These are phyloP conservation scores for Penicillium sp. DNA, from an alignment of 2,329 filamentous ascomycete species.

Conservation along the genomic window DNA sequence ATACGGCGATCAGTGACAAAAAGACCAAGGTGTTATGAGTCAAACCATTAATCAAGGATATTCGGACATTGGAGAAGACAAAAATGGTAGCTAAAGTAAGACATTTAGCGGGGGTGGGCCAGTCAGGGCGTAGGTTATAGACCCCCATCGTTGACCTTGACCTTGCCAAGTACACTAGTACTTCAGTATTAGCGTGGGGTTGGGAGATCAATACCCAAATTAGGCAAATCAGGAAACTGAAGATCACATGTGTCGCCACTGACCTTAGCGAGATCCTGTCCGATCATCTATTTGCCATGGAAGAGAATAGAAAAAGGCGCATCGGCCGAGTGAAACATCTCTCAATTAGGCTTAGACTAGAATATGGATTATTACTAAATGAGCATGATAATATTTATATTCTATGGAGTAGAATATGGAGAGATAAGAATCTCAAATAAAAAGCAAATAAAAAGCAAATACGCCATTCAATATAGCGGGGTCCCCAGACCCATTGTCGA, in stretches of 20 bases:
- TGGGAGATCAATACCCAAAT: neutral
- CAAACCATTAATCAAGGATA: neutral
- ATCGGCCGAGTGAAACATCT: neutral
- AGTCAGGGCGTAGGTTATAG: neutral
- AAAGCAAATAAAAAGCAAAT: slow-evolving; percentile 1
- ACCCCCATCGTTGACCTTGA: neutral
- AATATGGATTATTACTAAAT: no score
- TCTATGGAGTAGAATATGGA: no score
- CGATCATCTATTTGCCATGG: no score
- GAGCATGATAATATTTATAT: no score
- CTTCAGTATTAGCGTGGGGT: neutral
- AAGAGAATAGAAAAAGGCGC: neutral
- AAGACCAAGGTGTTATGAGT: no score
- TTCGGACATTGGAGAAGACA: neutral
- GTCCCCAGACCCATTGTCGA: neutral
- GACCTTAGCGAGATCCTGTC: no score
- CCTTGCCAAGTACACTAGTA: neutral
- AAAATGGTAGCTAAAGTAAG: neutral
- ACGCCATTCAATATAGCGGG: slow-evolving; percentile 1
- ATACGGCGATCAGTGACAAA: neutral
- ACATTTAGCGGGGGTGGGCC: slow-evolving; percentile 3
- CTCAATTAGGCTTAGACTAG: neutral
- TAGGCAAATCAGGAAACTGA: no score
- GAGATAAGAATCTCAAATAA: neutral
- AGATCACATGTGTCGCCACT: no score